Evolutionary conservation across 148 eudicot species (phyloP).

Genomic region (Nepenthes mirabilis): DNA sequence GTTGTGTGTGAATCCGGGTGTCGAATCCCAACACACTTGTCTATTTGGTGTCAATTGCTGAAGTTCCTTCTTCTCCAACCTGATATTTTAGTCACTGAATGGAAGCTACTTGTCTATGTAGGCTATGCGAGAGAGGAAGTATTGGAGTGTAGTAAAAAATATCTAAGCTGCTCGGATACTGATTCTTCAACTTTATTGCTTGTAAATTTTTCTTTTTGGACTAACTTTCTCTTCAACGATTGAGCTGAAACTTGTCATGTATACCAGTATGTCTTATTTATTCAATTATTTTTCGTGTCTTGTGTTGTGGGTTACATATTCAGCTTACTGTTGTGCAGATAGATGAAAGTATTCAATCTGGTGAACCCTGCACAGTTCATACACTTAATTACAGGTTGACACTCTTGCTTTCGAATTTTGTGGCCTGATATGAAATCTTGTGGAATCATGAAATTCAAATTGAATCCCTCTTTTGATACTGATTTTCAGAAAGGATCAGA

Average conservation of each 20-base stretch:
- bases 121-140: conserved; percentile 80
- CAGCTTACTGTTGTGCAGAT: conserved; percentile 30
- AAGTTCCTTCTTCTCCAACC: no score
- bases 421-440: not conserved
- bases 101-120: conserved; percentile 7
- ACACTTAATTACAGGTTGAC: conserved; percentile 68
- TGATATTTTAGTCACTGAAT: not conserved
- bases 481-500: conserved; percentile 58
- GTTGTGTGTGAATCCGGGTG: no score
- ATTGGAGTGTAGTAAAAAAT: conserved; percentile 57
- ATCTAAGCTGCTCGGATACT: conserved; percentile 50
- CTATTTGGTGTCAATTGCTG: no score
- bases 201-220: conserved; percentile 25
- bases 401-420: not conserved
- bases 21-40: no score
- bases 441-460: not conserved
- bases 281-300: not conserved
- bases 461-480: not conserved
- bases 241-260: no score
- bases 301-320: not conserved
- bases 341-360: conserved; percentile 33
- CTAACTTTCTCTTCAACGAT: not conserved
- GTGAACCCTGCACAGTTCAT: conserved; percentile 50
- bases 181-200: conserved; percentile 36
- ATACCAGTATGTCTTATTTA: not conserved